Percentiles rank a stretch among this genome's conserved stretches.
Evolutionary conservation across 495 filamentous ascomycete species (phyloP).

Genomic region (Astrothelium macrocarpum): DNA sequence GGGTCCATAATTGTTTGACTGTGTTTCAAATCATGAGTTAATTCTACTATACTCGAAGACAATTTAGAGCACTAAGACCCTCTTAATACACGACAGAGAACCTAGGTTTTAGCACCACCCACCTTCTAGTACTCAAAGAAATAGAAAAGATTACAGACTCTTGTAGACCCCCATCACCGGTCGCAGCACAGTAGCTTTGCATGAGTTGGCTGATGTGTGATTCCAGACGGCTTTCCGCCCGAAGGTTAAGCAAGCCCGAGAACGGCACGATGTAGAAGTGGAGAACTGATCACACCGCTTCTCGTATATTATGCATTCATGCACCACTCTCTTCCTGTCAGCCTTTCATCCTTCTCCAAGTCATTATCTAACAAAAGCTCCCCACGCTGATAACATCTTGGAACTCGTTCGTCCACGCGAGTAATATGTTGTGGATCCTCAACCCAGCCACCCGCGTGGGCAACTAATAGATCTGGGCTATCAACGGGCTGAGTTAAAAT

Average conservation of each 20-base stretch:
- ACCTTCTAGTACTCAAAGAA: neutral
- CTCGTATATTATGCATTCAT: no score
- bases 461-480: neutral
- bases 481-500: neutral
- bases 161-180: neutral
- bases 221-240: neutral
- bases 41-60: no score
- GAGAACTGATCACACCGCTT: neutral
- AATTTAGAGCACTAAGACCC: no score
- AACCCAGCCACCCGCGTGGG: neutral
- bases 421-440: neutral
- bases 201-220: neutral
- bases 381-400: neutral
- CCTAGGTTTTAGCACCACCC: no score
- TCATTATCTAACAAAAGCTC: neutral
- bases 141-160: neutral
- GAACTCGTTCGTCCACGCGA: neutral
- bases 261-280: neutral
- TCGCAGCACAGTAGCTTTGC: neutral
- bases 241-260: neutral
- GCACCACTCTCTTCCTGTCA: no score
- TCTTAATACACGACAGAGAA: no score
- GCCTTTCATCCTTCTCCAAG: neutral
- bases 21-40: no score
- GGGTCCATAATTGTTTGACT: no score